A percentile compares a stretch with the other conserved stretches of the same genome.
Evolutionary conservation across 1,139 yeast species (phyloP).

Genomic region (Taiozyma onychis): DNA sequence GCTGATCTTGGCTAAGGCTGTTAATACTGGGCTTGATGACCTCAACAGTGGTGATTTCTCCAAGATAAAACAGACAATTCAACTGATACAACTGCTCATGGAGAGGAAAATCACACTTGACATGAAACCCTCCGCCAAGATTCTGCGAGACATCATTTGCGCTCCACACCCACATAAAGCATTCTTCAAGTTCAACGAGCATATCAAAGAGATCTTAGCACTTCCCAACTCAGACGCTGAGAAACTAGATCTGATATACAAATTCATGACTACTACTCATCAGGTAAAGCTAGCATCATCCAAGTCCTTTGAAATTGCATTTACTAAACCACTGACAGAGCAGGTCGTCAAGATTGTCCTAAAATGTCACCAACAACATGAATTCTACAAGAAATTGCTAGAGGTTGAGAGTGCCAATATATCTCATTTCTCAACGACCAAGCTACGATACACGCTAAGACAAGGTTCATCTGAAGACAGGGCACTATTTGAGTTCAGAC

Average conservation of each 20-base stretch:
- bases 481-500: constrained; percentile 7
- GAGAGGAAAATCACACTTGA: neutral
- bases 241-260: neutral
- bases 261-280: neutral
- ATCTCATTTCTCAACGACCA: neutral
- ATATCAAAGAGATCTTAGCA: neutral
- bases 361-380: neutral
- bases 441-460: constrained; percentile 3
- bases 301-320: neutral
- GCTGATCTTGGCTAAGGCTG: neutral
- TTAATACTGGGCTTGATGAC: neutral
- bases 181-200: neutral
- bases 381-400: constrained; percentile 1
- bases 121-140: neutral
- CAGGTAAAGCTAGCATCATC: neutral
- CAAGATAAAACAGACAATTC: neutral
- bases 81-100: neutral
- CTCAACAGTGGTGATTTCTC: neutral
- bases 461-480: constrained; percentile 5
- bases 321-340: neutral
- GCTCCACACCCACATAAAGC: neutral
- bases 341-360: neutral
- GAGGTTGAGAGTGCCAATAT: neutral
- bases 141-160: neutral
- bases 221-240: neutral